Evolutionary conservation across 2,329 filamentous ascomycete genomes (phyloP).

Genomic region (Harringtonia aguacate): DNA sequence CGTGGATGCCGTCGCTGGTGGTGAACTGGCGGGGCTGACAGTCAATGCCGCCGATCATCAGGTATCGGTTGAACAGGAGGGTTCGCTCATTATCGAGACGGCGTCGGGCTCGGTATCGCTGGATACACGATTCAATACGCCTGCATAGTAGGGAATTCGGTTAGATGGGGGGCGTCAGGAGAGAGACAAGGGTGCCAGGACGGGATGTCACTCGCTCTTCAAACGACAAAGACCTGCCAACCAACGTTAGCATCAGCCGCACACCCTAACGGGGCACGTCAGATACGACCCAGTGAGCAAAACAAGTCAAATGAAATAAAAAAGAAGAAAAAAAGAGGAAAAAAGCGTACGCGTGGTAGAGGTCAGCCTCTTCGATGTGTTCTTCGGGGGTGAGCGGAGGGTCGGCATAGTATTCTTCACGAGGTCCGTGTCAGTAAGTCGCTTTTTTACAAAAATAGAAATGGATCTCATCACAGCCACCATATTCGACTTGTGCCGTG

Average conservation of each 20-base stretch:
- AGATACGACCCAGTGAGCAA: neutral
- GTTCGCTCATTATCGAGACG: constrained; percentile 55
- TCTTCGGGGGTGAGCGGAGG: constrained; percentile 64
- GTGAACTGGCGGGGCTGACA: constrained; percentile 44
- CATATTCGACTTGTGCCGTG: neutral
- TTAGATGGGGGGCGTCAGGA: too few species aligned
- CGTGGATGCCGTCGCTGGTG: constrained; percentile 37
- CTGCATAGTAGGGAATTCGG: constrained; percentile 24
- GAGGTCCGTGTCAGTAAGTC: neutral
- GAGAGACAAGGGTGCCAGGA: constrained; percentile 33
- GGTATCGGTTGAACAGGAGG: constrained; percentile 66
- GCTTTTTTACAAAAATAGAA: neutral
- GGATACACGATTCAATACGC: constrained; percentile 76
- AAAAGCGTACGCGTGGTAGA: constrained; percentile 53
- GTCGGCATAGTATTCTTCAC: constrained; percentile 63
- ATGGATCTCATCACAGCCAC: neutral
- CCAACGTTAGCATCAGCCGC: neutral
- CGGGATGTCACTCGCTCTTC: constrained; percentile 18
- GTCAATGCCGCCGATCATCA: constrained; percentile 74
- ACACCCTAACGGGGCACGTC: neutral
- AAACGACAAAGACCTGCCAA: constrained; percentile 5
- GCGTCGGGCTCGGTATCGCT: constrained; percentile 67
- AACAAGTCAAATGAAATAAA: neutral
- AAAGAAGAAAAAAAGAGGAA: constrained; percentile 9
- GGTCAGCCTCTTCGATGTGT: constrained; percentile 47